Evolutionary conservation across 345 rosid species (phyloP), one percentile per base, ranked within the genome.

Genomic region (Eucalyptus erythrocorys): DNA sequence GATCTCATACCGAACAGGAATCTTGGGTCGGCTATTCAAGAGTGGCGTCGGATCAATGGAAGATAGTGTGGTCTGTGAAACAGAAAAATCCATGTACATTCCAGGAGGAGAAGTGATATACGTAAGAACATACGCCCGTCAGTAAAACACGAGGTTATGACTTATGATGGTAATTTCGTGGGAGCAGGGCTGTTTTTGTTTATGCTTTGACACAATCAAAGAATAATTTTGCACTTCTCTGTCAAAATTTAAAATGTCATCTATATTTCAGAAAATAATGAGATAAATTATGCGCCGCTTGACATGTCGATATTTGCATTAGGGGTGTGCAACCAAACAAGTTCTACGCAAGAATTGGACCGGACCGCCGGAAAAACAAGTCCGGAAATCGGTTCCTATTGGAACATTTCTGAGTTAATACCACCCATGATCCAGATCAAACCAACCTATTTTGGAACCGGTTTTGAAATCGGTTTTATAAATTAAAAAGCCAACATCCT

Each of bases 1-100:
- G 90, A 92, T 88, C 90, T 93, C n/a, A 92, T 93, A 68, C 92
- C 95, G 49, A 95, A 94, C 90, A 93, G 21, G 55, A 95, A 94
- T 55, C 92, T 94, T n/a, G 94, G 93, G 40, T 92, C 92, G 50
- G 95, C 95, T 10, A 92, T 94, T 84, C 95, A 94, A 89, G 99
- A 96, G 61, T 93, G 97, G 98, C 47, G 7, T 76, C 47, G 43
- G 84, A 76, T 7, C 84, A 76, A 76, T 76, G 15, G 26, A 40
- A 76, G 9, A 8, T 76, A 76, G 24, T 11, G 76, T 3, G 37
- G 76, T n/a, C 37, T 64, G 76, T 64, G 37, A 2, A 64, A n/a
- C 37, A n/a, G 10, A 32, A 64, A n/a, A 61, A 64, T 64, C 66
- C 11, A 0, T 59, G n/a, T 59, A 3, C 82, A 40, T 76, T 76